Base-by-base conservation (phyloP, 495 filamentous ascomycete genomes). In the Hypomontagnella submonticulosa region DNA sequence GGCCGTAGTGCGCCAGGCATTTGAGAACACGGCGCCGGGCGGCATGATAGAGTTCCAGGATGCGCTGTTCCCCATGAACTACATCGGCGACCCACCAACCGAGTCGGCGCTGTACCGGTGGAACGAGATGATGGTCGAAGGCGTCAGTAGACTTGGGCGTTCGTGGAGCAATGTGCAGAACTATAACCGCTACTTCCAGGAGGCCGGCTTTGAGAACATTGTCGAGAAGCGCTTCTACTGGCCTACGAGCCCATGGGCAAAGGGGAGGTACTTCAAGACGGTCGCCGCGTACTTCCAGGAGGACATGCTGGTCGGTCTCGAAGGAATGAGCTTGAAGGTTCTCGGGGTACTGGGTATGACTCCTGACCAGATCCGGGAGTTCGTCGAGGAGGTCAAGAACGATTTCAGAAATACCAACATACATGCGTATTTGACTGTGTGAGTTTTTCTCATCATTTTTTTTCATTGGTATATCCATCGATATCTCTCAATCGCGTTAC, bases 21-120 rank as follows among this genome's bases (percentile, higher is more conserved):
- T 73, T 62, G 71, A 76, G 48, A 75, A 76, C 66, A 61, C 81
- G 6, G 77, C 76, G 49, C 83, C 83, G 0, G 83, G 83, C 7
- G 82, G 81, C 0, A 80, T 76, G 71, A 67, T 84, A 50, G 83
- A 86, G 70, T 67, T 81, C 18, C 80, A 84, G 59, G 83, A 85
- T 57, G 76, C 51, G 2, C 12, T 71, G 15, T 69, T 72, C 48
- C 73, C 71, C 7, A 72, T 76, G 54, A 63, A 40, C 42, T 71
- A 73, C 59, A 69, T 72, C 30, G 78, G 72, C 42, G 70, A 68
- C 13, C 34, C 65, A 4, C 67, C 64, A 10, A 63, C 19, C 4
- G 58, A 59, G 37, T 69, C 67, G 0, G 69, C 74, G 18, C 69
- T 79, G 57, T 71, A 72, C 27, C 64, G 67, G 19, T 76, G 75